Conservation (phyloP, 2,329 filamentous ascomycete species). For the Lasiodiplodia citricola region DNA sequence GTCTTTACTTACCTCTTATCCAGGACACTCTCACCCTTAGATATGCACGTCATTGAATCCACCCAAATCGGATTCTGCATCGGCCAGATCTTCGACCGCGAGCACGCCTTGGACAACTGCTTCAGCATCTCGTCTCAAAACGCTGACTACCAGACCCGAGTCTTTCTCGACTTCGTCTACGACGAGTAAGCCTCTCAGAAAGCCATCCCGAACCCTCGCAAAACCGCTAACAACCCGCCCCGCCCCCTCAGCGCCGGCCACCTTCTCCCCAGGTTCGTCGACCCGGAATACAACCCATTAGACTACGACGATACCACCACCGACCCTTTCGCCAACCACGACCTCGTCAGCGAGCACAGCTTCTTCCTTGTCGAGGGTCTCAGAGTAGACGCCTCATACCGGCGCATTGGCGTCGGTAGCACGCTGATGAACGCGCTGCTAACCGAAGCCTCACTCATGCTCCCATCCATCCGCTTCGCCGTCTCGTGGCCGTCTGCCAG, state of each 20-base stretch:
- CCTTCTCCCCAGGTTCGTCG: background rate
- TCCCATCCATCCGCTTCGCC: background rate
- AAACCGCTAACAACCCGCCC: background rate
- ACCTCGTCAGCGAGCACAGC: constrained; percentile 16
- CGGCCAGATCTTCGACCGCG: constrained; percentile 12
- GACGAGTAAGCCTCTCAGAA: background rate
- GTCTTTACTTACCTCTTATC: background rate
- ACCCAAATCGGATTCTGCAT: background rate
- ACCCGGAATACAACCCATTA: background rate
- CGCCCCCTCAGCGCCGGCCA: background rate
- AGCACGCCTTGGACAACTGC: constrained; percentile 2
- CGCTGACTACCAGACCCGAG: background rate
- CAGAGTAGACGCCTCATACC: background rate
- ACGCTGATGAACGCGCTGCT: background rate
- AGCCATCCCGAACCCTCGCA: background rate
- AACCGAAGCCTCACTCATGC: background rate
- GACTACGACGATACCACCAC: background rate
- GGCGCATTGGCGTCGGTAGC: constrained; percentile 7
- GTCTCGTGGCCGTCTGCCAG: constrained; percentile 11
- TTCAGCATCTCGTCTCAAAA: constrained; percentile 2
- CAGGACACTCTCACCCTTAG: background rate
- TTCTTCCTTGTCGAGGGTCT: constrained; percentile 5
- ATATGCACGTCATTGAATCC: background rate
- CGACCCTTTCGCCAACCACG: background rate
- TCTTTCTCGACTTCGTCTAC: background rate